Evolutionary conservation across 2,329 filamentous ascomycete genomes (phyloP).

Genomic region (Lachnellula occidentalis): DNA sequence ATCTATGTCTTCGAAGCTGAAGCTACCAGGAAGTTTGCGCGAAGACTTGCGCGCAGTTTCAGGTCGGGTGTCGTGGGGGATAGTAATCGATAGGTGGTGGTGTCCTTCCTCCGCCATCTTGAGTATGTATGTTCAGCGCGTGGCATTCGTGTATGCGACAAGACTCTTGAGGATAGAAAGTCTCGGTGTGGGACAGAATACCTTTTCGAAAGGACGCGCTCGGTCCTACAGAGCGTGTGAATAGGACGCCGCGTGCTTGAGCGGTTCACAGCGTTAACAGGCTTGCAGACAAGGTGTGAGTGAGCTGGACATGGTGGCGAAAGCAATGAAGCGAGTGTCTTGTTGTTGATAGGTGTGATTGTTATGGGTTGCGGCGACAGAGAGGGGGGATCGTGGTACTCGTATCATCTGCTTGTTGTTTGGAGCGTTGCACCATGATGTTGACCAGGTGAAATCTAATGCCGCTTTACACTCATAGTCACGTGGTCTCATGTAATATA

Average conservation of each 20-base stretch:
- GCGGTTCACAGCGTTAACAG: background rate
- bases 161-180: background rate
- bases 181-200: background rate
- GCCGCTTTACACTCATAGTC: no score
- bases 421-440: no score
- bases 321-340: no score
- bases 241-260: background rate
- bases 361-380: no score
- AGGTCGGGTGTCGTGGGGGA: constrained; percentile 18
- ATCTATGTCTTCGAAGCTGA: constrained; percentile 25
- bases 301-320: background rate
- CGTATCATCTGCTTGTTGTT: no score
- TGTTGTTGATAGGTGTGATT: no score
- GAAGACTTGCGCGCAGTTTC: constrained; percentile 25
- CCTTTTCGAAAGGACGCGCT: constrained; percentile 11
- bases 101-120: constrained; percentile 29
- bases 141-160: constrained; percentile 23
- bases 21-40: constrained; percentile 24
- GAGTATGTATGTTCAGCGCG: constrained; percentile 13
- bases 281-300: background rate
- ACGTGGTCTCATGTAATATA: no score
- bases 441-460: no score
- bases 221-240: constrained; percentile 4
- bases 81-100: constrained; percentile 12
- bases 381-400: no score